Base-by-base conservation (phyloP, 805 yeast genomes). In the Saccharomycodes ludwigii region DNA sequence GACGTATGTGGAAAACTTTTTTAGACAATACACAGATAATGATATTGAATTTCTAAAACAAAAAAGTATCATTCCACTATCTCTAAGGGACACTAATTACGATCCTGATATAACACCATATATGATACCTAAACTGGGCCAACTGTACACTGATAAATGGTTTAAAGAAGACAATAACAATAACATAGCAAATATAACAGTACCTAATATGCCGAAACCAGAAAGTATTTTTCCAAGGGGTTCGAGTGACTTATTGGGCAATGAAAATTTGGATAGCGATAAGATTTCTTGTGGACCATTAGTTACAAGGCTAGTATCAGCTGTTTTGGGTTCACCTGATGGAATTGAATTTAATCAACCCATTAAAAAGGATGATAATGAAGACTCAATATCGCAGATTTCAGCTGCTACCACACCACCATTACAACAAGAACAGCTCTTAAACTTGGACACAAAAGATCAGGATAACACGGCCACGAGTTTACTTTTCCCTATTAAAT, bases 271-370 rank as follows among this genome's bases (percentile, higher is more conserved):
- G 34, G 88, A 81, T 40, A 66, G 77, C 0, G 88, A 81, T 36
- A 73, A 70, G 15, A 62, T 88, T 1, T 77, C 94, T 1, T 78
- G 94, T 50, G 98, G 98, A 1, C 97, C 98, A 1, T 63, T 88
- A 21, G 77, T 93, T 0, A 76, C 86, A 16, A 67, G 98, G 36
- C 61, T 88, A 27, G 52, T 88, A 32, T 71, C 94, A 4, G 97
- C 96, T 0, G 64, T 88, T 8, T 58, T 85, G 19, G 17, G 28
- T 8, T 29, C 31, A 2, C 19, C 22, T 21, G 34, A 65, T 69
- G 40, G 68, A 68, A 25, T 13, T 24, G 7, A 8, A 23, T 16
- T 24, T 32, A n/a, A 27, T 17, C 4, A 27, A 32, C 19, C 25
- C 35, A 8, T 32, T 31, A 2, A 16, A 23, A 27, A 46, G 10